Conservation (phyloP, 257 asterid genomes). For the Nicotiana attenuata region DNA sequence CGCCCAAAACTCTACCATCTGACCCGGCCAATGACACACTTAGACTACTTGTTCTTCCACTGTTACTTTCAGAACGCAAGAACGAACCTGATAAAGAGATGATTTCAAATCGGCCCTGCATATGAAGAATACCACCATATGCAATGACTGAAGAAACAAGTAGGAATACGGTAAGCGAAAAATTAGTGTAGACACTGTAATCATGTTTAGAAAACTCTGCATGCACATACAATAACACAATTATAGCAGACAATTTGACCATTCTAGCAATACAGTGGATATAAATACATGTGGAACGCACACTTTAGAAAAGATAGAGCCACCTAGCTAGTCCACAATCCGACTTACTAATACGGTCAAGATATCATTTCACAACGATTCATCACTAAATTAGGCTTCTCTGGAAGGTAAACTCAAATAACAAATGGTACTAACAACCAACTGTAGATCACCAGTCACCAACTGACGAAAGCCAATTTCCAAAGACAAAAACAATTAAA, state of each 20-base stretch:
- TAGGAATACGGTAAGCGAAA: background rate
- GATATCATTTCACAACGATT: background rate
- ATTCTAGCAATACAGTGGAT: background rate
- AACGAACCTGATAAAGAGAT: constrained; percentile 71
- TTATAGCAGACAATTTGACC: background rate
- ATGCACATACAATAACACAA: background rate
- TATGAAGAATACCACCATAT: background rate
- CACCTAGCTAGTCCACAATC: background rate
- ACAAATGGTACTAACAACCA: background rate
- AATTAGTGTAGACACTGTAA: background rate
- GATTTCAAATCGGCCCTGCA: constrained; percentile 82
- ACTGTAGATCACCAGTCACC: background rate
- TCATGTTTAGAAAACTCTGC: background rate
- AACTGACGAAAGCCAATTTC: background rate
- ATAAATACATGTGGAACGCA: background rate
- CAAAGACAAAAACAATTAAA: background rate
- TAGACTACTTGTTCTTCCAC: constrained; percentile 45
- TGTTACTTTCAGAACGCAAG: constrained; percentile 48
- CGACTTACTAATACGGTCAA: background rate
- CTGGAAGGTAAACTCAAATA: background rate
- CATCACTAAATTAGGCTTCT: background rate
- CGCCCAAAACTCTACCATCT: constrained; percentile 77
- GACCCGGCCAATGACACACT: constrained; percentile 70
- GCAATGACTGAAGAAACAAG: background rate
- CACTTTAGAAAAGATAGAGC: background rate